phyloP scores from a whole-genome alignment of 345 rosid species.

The Gossypium longicalyx region DNA sequence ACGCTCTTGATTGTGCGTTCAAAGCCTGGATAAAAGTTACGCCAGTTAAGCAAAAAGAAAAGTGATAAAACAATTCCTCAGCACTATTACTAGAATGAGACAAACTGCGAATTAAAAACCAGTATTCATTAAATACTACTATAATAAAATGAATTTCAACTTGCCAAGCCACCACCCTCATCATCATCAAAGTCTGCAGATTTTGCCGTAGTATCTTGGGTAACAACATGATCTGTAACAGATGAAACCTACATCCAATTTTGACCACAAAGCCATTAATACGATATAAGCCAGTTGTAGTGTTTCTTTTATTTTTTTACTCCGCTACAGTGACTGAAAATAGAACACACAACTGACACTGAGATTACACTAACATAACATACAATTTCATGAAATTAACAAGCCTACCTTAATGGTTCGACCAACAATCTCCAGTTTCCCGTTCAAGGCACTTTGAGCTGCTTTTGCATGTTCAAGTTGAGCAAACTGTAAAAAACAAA shows the following conservation, averaged over 20 bases:
- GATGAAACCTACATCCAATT: conserved; percentile 63
- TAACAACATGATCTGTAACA: conserved; percentile 77
- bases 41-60: conserved; percentile 3
- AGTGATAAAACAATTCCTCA: neutral
- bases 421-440: conserved; percentile 89
- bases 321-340: neutral
- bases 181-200: conserved; percentile 95
- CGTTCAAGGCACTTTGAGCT: conserved; percentile 81
- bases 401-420: conserved; percentile 71
- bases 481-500: conserved; percentile 54
- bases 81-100: neutral
- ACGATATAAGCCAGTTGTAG: neutral
- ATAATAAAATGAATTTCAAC: conserved; percentile 22
- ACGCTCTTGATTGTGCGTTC: conserved; percentile 87
- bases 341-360: neutral
- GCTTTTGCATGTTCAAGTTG: conserved; percentile 88
- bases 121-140: neutral
- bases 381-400: conserved; percentile 1
- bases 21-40: conserved; percentile 44
- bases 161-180: conserved; percentile 93
- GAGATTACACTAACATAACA: conserved; percentile 1
- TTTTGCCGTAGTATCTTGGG: conserved; percentile 68
- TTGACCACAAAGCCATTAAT: conserved; percentile 5
- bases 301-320: neutral
- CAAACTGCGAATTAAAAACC: neutral